Evolutionary conservation across 139 green algal species (phyloP).

Genomic region (Asterochloris sp.): DNA sequence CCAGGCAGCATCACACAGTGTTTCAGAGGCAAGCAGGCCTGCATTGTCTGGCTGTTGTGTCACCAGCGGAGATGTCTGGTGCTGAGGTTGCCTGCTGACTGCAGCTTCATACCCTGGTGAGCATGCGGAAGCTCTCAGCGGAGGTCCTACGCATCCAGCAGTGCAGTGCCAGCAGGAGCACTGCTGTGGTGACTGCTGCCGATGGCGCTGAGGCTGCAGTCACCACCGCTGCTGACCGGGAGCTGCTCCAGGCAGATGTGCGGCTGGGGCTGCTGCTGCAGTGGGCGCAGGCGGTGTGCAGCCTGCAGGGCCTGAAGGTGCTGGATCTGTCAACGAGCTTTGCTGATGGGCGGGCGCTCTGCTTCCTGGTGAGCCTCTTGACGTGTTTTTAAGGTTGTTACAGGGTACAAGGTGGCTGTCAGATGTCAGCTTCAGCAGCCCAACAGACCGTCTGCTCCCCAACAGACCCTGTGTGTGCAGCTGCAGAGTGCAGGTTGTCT

Average conservation of each 20-base stretch:
- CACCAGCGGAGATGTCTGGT: neutral
- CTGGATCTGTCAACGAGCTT: constrained; percentile 61
- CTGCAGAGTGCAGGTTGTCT: neutral
- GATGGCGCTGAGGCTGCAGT: neutral
- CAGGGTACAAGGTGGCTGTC: neutral
- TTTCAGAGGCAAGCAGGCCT: too few species aligned
- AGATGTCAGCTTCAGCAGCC: neutral
- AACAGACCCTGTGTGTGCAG: neutral
- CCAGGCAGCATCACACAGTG: too few species aligned
- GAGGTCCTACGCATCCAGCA: constrained; percentile 23
- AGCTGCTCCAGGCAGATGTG: neutral
- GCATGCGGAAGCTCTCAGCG: constrained; percentile 4
- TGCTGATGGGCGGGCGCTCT: constrained; percentile 70
- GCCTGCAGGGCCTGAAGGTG: constrained; percentile 44
- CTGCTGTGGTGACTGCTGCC: constrained; percentile 3
- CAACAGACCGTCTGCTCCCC: neutral
- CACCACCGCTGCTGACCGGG: neutral
- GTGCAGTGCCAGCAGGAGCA: constrained; percentile 1
- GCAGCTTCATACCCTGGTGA: constrained; percentile 24
- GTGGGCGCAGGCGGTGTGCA: constrained; percentile 61
- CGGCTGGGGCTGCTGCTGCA: constrained; percentile 46
- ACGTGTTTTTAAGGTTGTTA: neutral
- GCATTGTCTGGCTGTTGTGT: too few species aligned
- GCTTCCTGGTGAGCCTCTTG: constrained; percentile 58
- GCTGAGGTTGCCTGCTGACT: neutral